A percentile compares a stretch with the other conserved stretches of the same genome.
Conservation (phyloP, 805 yeast genomes). For the Yarrowia sp. region DNA sequence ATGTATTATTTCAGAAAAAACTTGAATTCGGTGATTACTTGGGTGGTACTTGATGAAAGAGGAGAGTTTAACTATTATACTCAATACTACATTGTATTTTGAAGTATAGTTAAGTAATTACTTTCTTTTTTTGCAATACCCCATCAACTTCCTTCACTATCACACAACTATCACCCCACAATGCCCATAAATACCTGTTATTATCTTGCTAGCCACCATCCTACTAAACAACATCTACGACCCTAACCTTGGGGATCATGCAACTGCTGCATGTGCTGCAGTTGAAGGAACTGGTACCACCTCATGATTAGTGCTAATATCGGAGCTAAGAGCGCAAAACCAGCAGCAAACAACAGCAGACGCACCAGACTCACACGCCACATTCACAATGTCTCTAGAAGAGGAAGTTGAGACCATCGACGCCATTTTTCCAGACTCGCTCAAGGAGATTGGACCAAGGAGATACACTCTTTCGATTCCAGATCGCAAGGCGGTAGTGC, state of each 20-base stretch:
- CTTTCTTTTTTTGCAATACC: no score
- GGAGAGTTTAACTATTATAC: no score
- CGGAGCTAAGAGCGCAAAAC: constrained; percentile 10
- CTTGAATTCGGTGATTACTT: no score
- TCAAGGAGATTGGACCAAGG: constrained; percentile 39
- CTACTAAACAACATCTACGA: neutral
- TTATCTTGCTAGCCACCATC: neutral
- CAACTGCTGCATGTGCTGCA: neutral
- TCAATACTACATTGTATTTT: no score
- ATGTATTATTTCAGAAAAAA: no score
- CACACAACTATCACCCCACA: no score
- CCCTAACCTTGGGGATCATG: constrained; percentile 3
- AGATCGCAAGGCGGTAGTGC: constrained; percentile 48
- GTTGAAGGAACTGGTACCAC: neutral
- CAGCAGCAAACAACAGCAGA: neutral
- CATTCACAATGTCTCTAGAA: constrained; percentile 36
- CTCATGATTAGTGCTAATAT: constrained; percentile 5
- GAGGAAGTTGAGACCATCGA: constrained; percentile 83
- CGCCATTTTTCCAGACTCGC: constrained; percentile 77
- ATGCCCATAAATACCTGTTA: no score
- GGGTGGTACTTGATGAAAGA: no score
- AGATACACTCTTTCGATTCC: constrained; percentile 58
- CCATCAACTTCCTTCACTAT: no score
- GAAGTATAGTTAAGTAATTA: no score
- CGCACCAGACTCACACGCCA: neutral